Base-by-base conservation (phyloP, 768 basidiomycete species). In the Pseudohyphozyma bogoriensis region DNA sequence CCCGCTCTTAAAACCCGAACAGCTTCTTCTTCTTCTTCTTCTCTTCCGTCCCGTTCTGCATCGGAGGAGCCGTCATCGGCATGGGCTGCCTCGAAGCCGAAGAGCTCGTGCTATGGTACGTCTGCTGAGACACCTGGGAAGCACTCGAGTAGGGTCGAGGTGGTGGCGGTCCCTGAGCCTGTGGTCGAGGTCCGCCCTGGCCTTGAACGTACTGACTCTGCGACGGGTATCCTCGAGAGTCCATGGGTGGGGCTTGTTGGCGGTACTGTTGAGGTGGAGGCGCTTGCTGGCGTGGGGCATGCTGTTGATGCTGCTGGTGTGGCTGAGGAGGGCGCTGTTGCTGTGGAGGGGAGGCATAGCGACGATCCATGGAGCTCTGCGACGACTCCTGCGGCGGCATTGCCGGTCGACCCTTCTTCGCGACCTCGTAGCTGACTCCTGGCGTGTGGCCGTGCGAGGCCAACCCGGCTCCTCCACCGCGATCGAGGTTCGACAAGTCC, bases 401-500 rank as follows among this genome's bases (percentile, higher is more conserved):
- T n/a, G 31, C 8, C 22, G 42, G 51, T 36, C 24, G 35, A 6
- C 55, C 51, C 18, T 52, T 36, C 54, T 59, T 61, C 24, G 51
- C 57, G 4, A 56, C 29, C 51, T 58, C 59, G 28, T 64, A 64
- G 15, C 58, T 63, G 22, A 53, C 52, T 3, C 68, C 85, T 33
- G 82, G 63, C 20, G 82, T 79, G 56, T 78, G 78, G 26, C 24
- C 32, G 52, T 36, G 51, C 22, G 35, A 37, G 6, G 51, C 51
- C 16, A 52, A n/a, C 3, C n/a, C 51, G n/a, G 51, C 51, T 37
- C 86, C 81, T 10, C 92, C 91, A n/a, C 84, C 83, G 33, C 89
- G 77, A 46, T 90, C 90, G 20, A 99, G 78, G 24, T 85, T 83
- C 72, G 86, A 86, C 59, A 97, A 78, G 71, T 96, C 90, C 60